phyloP scores from a whole-genome alignment of 805 yeast species.

The Candida ulmi region DNA sequence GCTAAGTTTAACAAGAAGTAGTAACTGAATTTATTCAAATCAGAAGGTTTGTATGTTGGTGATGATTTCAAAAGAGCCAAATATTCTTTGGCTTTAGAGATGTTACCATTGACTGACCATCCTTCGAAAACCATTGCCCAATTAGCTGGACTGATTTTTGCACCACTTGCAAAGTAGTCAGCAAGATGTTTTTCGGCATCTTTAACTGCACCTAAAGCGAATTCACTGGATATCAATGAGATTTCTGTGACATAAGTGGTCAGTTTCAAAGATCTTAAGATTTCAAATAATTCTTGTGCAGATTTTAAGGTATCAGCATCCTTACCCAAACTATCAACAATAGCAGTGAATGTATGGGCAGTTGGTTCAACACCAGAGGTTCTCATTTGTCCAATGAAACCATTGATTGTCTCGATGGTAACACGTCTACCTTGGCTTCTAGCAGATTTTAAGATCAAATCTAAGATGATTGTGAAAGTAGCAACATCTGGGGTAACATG shows the following conservation, averaged over 20 bases:
- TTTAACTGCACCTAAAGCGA: constrained; percentile 33
- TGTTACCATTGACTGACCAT: constrained; percentile 8
- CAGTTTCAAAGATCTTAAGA: constrained; percentile 30
- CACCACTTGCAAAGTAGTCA: constrained; percentile 29
- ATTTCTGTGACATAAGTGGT: constrained; percentile 36
- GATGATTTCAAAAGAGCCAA: constrained; percentile 4
- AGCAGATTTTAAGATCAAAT: constrained; percentile 43
- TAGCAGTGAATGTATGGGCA: constrained; percentile 41
- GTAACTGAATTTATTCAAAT: constrained; percentile 14
- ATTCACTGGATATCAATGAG: constrained; percentile 42
- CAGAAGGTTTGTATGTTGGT: background rate
- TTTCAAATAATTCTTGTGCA: constrained; percentile 45
- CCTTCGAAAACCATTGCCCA: constrained; percentile 24
- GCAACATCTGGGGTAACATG: constrained; percentile 51
- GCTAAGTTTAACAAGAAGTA: constrained; percentile 18
- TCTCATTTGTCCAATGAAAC: constrained; percentile 37
- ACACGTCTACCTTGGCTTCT: constrained; percentile 38
- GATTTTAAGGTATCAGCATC: constrained; percentile 40
- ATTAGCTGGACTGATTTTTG: constrained; percentile 5
- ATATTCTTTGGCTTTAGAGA: constrained; percentile 14
- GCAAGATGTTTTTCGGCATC: constrained; percentile 29
- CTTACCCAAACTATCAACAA: constrained; percentile 49
- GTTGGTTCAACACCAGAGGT: constrained; percentile 33
- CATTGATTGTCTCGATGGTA: constrained; percentile 30
- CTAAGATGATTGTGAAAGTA: constrained; percentile 56